These are phyloP conservation scores for Populus nigra DNA, from an alignment of 345 rosid genomes.

Conservation along the genomic window DNA sequence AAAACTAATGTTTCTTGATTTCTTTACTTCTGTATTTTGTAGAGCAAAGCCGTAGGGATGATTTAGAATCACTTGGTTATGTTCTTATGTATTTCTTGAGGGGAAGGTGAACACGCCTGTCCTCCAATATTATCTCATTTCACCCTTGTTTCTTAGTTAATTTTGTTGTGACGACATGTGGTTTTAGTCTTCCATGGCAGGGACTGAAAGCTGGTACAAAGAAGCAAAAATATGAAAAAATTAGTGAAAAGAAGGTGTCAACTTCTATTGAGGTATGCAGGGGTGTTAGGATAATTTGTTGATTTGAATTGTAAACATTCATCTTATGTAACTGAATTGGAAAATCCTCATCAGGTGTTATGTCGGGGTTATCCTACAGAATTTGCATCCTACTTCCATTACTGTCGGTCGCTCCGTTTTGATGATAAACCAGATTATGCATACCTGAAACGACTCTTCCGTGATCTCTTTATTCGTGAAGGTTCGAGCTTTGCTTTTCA, in stretches of 20 bases:
- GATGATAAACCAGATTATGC: constrained; percentile 92
- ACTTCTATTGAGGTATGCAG: constrained; percentile 78
- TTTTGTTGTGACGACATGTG: constrained; percentile 21
- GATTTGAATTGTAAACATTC: constrained; percentile 7
- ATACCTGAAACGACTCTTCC: constrained; percentile 82
- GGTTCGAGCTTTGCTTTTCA: constrained; percentile 43
- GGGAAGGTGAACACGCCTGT: constrained; percentile 58
- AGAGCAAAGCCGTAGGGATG: constrained; percentile 99
- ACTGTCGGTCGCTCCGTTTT: constrained; percentile 81
- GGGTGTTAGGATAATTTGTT: not conserved
- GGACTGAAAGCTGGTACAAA: constrained; percentile 88
- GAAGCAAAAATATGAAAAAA: constrained; percentile 89
- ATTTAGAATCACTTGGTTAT: constrained; percentile 91
- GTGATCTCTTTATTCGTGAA: constrained; percentile 89
- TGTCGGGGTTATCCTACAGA: constrained; percentile 90
- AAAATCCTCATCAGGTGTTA: constrained; percentile 47
- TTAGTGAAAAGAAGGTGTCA: constrained; percentile 84
- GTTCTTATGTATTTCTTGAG: constrained; percentile 85
- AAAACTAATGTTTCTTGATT: constrained; percentile 3
- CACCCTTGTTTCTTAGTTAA: constrained; percentile 3
- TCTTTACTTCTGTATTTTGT: not conserved
- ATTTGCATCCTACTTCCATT: constrained; percentile 87
- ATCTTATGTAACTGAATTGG: constrained; percentile 15
- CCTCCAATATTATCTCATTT: constrained; percentile 4
- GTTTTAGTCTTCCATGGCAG: constrained; percentile 90